Conservation (phyloP, 495 filamentous ascomycete genomes). For the Penicillium steckii region DNA sequence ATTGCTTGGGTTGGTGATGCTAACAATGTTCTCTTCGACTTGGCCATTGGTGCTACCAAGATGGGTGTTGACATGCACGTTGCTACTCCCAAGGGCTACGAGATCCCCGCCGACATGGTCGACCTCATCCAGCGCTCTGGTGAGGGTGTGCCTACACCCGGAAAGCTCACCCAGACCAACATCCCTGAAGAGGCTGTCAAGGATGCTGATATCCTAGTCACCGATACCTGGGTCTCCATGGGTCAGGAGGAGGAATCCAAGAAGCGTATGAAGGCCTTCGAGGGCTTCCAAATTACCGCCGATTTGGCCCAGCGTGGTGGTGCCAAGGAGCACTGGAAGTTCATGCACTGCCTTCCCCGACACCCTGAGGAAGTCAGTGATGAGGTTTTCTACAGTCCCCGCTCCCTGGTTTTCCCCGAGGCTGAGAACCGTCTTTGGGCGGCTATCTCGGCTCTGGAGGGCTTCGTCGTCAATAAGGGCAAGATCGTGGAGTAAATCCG, state of each 20-base stretch:
- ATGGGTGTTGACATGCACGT: conserved; percentile 82
- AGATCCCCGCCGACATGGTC: conserved; percentile 69
- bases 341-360: conserved; percentile 98
- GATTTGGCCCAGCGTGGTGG: conserved; percentile 80
- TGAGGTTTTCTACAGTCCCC: conserved; percentile 83
- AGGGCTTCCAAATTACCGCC: conserved; percentile 84
- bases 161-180: conserved; percentile 68
- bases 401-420: conserved; percentile 86
- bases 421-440: conserved; percentile 94
- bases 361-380: conserved; percentile 92
- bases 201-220: conserved; percentile 85
- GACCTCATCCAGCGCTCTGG: conserved; percentile 63
- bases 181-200: conserved; percentile 87
- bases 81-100: conserved; percentile 81
- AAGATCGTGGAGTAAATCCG: conserved; percentile 55
- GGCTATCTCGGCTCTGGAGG: conserved; percentile 81
- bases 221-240: conserved; percentile 98
- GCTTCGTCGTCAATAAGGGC: conserved; percentile 88
- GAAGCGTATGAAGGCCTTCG: conserved; percentile 75
- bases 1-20: conserved; percentile 96
- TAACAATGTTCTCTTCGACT: conserved; percentile 94
- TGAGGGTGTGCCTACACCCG: conserved; percentile 53
- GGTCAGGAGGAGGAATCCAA: conserved; percentile 85
- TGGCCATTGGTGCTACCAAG: conserved; percentile 82
- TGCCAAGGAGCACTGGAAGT: conserved; percentile 88